Evolutionary conservation across 83 land plant species (phyloP).

Genomic region (Isoetes engelmannii): DNA sequence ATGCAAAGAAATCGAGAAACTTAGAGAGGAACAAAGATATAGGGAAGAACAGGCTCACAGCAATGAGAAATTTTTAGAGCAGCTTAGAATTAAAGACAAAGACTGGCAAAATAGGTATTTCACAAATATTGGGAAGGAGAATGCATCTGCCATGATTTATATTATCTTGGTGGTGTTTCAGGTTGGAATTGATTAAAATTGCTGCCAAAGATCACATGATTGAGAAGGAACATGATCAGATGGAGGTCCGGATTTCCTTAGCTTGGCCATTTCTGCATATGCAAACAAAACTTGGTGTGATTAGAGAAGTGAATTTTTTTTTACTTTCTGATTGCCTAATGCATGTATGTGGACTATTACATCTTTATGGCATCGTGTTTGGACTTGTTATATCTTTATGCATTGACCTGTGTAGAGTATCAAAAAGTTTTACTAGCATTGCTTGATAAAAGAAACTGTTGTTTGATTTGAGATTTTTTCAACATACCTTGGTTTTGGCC

Average conservation of each 20-base stretch:
- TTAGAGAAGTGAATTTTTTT: neutral
- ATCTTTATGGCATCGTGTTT: too few relatives aligned
- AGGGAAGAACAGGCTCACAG: conserved; percentile 22
- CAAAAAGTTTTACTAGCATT: too few relatives aligned
- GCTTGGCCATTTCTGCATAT: neutral
- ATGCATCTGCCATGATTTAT: neutral
- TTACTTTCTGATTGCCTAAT: too few relatives aligned
- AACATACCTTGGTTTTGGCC: too few relatives aligned
- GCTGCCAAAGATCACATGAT: conserved; percentile 14
- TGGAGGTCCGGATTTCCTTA: neutral
- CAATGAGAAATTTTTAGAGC: conserved; percentile 29
- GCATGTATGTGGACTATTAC: too few relatives aligned
- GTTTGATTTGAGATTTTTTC: too few relatives aligned
- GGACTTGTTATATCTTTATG: too few relatives aligned
- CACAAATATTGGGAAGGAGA: neutral
- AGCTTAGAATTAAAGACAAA: conserved; percentile 25
- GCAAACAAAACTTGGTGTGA: neutral
- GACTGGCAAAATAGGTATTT: conserved; percentile 31
- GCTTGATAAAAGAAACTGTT: too few relatives aligned
- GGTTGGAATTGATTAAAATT: conserved; percentile 8
- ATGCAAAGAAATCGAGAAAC: conserved; percentile 16
- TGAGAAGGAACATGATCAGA: conserved; percentile 12
- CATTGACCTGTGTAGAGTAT: too few relatives aligned
- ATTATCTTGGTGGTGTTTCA: neutral
- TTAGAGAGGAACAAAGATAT: conserved; percentile 20